A percentile compares a stretch with the other conserved stretches of the same genome.
Conservation (phyloP, 805 yeast species). For the Candida gorgasii region DNA sequence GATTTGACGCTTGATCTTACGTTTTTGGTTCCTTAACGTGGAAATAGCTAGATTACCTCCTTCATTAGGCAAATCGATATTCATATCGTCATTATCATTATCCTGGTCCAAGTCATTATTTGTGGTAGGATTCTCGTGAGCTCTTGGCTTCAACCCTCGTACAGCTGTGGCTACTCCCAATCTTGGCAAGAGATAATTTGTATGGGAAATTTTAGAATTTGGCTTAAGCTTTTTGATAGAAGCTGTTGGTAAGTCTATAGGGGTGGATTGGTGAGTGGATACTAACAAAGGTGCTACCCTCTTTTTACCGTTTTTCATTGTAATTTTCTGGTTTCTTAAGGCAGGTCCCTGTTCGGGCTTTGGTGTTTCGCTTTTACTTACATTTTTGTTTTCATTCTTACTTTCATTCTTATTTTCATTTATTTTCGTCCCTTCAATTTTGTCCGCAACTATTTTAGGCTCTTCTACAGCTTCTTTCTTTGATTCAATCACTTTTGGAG, state of each 20-base stretch:
- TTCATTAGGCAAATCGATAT: constrained; percentile 22
- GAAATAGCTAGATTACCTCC: constrained; percentile 27
- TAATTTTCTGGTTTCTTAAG: constrained; percentile 56
- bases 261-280: constrained; percentile 36
- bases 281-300: constrained; percentile 71
- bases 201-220: constrained; percentile 39
- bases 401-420: no score
- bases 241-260: constrained; percentile 6
- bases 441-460: no score
- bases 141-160: constrained; percentile 47
- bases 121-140: constrained; percentile 16
- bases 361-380: no score
- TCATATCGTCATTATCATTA: constrained; percentile 53
- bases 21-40: constrained; percentile 34
- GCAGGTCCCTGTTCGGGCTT: no score
- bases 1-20: constrained; percentile 28
- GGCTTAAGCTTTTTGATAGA: constrained; percentile 21
- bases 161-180: constrained; percentile 66
- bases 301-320: constrained; percentile 73
- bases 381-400: no score
- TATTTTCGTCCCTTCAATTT: no score
- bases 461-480: no score
- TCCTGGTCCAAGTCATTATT: constrained; percentile 34
- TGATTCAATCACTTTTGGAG: no score
- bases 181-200: constrained; percentile 57